Base-by-base conservation (phyloP, 192 early-diverging fungal species). In the Helicostylum pulchrum region DNA sequence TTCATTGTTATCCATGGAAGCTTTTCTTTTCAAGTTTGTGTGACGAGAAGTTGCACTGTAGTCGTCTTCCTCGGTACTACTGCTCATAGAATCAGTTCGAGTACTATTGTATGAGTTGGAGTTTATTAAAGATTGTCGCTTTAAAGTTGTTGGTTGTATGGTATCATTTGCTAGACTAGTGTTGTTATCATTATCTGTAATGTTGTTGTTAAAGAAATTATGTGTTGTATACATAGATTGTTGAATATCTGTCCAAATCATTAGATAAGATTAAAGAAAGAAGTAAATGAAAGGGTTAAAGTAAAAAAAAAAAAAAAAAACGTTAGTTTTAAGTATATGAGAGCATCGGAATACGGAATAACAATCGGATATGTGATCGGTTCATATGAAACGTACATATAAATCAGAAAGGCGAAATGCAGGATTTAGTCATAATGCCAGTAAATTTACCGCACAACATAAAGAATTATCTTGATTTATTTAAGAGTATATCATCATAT, bases 311-410 rank as follows among this genome's bases (percentile, higher is more conserved):
- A 34, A 55, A 14, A 32, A 34, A 17, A 34, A n/a, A n/a, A 8
- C 14, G 31, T 9, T 54, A 31, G 26, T 54, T 30, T 56, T 32
- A 39, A 56, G 31, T 15, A 31, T 9, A 17, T 17, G 6, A 30
- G 31, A 34, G 31, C 34, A 34, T 56, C 34, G 17, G 31, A 56
- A 56, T 36, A 15, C 17, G 34, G 54, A 9, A 36, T 39, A 32
- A 34, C 15, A 56, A 34, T 36, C 54, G 54, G 54, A 56, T 56
- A 56, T 56, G 8, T 19, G 54, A 56, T 56, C 54, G 54, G 54
- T 34, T 56, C 17, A 30, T 39, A 34, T 7, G 34, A 56, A 56
- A 36, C 36, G 5, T 4, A 10, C 9, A 39, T 39, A 39, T 39
- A 39, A 39, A 39, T 39, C 36, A 39, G 9, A 10, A 39, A 39